phyloP scores from a whole-genome alignment of 805 yeast species.

The Hanseniaspora lindneri region DNA sequence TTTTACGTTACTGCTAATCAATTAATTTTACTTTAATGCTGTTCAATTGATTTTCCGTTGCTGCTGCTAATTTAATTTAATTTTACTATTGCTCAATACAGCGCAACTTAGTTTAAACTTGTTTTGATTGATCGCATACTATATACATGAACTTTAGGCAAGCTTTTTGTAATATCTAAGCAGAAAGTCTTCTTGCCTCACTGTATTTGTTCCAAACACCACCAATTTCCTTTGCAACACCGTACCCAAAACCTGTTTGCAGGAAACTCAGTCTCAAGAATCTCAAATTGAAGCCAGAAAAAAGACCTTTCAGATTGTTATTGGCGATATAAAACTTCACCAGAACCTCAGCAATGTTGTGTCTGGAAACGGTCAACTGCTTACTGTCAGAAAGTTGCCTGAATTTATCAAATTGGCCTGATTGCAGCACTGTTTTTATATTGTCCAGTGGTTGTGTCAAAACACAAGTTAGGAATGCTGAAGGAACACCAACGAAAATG shows the following conservation, averaged over 20 bases:
- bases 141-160: not conserved
- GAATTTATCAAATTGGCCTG: conserved; percentile 45
- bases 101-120: no score
- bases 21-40: no score
- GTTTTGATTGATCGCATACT: no score
- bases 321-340: conserved; percentile 38
- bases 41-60: no score
- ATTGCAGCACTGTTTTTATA: conserved; percentile 75
- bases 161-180: not conserved
- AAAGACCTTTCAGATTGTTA: conserved; percentile 27
- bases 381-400: conserved; percentile 18
- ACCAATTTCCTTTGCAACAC: conserved; percentile 34
- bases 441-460: conserved; percentile 84
- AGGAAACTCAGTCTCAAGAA: conserved; percentile 48
- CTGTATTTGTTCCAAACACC: conserved; percentile 34
- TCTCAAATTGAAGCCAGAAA: conserved; percentile 46
- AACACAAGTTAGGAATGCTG: conserved; percentile 62
- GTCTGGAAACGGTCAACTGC: conserved; percentile 28
- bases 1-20: no score
- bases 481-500: conserved; percentile 41
- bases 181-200: not conserved
- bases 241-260: conserved; percentile 58
- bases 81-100: no score
- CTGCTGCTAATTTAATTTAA: no score
- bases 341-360: conserved; percentile 46